phyloP scores from a whole-genome alignment of 345 rosid genomes.

The Viola odorata region DNA sequence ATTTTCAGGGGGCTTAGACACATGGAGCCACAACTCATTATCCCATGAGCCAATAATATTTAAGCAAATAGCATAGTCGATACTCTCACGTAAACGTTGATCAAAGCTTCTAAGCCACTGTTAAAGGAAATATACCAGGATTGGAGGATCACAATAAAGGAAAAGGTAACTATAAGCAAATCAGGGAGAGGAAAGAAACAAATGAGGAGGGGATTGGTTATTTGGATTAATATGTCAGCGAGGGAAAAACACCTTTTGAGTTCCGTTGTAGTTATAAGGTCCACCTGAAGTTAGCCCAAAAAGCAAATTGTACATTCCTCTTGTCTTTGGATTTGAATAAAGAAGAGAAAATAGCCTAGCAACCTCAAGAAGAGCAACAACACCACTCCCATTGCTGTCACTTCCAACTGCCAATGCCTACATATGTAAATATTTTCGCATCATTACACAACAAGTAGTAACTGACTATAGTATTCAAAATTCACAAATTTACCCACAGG shows the following conservation, averaged over 20 bases:
- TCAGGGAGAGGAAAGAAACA: not conserved
- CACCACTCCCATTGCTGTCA: conserved; percentile 96
- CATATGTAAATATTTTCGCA: conserved; percentile 22
- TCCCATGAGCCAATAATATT: conserved; percentile 91
- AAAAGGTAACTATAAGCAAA: conserved; percentile 8
- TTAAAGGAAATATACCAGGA: conserved; percentile 22
- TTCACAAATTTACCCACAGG: conserved; percentile 57
- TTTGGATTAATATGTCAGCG: not conserved
- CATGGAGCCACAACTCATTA: conserved; percentile 62
- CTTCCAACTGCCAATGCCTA: conserved; percentile 95
- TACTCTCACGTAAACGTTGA: conserved; percentile 90
- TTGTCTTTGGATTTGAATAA: conserved; percentile 88
- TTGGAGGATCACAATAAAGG: conserved; percentile 1
- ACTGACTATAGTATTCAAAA: not conserved
- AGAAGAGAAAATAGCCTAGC: conserved; percentile 91
- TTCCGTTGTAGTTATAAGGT: conserved; percentile 95
- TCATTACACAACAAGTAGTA: conserved; percentile 5
- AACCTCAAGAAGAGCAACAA: conserved; percentile 89
- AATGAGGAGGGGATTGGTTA: not conserved
- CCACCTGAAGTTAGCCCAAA: conserved; percentile 95
- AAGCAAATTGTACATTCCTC: conserved; percentile 90
- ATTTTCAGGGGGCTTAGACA: conserved; percentile 95
- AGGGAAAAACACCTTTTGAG: conserved; percentile 65
- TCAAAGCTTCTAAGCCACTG: conserved; percentile 99
- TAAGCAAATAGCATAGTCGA: conserved; percentile 96